Evolutionary conservation across 2,329 filamentous ascomycete genomes (phyloP).

Genomic region (Curvularia spicifera): DNA sequence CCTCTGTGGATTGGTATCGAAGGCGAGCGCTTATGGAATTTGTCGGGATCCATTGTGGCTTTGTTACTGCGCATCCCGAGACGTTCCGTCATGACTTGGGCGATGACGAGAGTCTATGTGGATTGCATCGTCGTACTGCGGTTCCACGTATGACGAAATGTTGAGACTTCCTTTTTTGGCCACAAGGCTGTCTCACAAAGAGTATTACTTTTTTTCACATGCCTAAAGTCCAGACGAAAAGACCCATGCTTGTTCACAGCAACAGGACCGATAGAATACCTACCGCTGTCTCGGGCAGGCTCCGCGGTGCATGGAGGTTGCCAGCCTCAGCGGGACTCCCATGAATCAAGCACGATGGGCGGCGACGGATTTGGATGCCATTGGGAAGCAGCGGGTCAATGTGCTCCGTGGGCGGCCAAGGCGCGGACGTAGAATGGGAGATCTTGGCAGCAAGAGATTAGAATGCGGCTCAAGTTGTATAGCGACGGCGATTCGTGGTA

Average conservation of each 20-base stretch:
- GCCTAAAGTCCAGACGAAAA: not conserved
- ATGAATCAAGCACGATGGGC: constrained; percentile 8
- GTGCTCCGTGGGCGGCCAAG: constrained; percentile 26
- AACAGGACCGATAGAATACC: constrained; percentile 11
- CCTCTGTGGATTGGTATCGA: constrained; percentile 18
- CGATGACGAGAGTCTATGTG: too few relatives aligned
- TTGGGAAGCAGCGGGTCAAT: constrained; percentile 21
- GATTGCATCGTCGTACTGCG: not conserved
- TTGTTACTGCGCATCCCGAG: constrained; percentile 10
- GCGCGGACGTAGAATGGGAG: constrained; percentile 21
- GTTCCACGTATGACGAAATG: not conserved
- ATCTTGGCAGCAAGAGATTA: constrained; percentile 27
- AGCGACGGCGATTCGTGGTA: constrained; percentile 25
- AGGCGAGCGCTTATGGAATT: constrained; percentile 15
- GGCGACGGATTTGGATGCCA: constrained; percentile 10
- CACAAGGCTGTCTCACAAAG: not conserved
- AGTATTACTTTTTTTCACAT: constrained; percentile 6
- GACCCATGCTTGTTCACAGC: not conserved
- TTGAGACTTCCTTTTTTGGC: not conserved
- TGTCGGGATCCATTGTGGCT: constrained; percentile 13
- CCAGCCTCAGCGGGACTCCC: constrained; percentile 5
- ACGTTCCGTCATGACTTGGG: not conserved
- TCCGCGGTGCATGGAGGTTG: constrained; percentile 22
- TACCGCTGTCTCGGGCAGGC: constrained; percentile 10
- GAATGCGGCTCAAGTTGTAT: constrained; percentile 36